Base-by-base conservation (phyloP, 805 yeast species). In the Kodamaea jinghongensis region DNA sequence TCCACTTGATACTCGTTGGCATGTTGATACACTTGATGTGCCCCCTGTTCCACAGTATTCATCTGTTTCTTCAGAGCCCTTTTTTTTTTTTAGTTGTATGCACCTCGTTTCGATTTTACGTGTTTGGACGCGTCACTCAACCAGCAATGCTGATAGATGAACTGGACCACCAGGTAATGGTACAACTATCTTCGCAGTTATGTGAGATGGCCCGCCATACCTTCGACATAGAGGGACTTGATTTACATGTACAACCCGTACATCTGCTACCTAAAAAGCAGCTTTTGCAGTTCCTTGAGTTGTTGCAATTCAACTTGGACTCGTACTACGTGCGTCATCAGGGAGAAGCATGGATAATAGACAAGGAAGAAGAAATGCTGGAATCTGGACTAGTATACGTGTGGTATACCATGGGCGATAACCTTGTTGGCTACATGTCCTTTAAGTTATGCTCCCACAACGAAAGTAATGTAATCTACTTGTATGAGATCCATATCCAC, bases 401-500 rank as follows among this genome's bases (percentile, higher is more conserved):
- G 0, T 52, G 67, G 48, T 61, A 73, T 27, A 36, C 38, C 14
- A 39, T 36, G 4, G 38, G 41, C 2, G 41, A 34, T 2, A 42
- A 43, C n/a, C 28, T 70, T 1, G 52, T 58, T 1, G 79, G 71
- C 1, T 78, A 78, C 44, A 31, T 76, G 9, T 75, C 82, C 1
- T 52, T 76, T 38, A 66, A 67, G 46, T 38, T 73, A n/a, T 70
- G 75, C 0, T 25, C 45, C 6, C 78, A 75, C 36, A 59, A 61
- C 20, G 68, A 55, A 7, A 45, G 48, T 4, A 44, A 50, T 6
- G 71, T 70, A 11, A 41, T 79, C 6, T 80, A 79, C 47, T 58
- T 80, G 7, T 80, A 76, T 47, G 86, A 80, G 50, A 73, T 80
- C 27, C 86, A 80, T 39, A 55, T 79, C 0, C 22, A 41, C 2